phyloP scores from a whole-genome alignment of 1,139 yeast species.

The Kluyveromyces sp. region DNA sequence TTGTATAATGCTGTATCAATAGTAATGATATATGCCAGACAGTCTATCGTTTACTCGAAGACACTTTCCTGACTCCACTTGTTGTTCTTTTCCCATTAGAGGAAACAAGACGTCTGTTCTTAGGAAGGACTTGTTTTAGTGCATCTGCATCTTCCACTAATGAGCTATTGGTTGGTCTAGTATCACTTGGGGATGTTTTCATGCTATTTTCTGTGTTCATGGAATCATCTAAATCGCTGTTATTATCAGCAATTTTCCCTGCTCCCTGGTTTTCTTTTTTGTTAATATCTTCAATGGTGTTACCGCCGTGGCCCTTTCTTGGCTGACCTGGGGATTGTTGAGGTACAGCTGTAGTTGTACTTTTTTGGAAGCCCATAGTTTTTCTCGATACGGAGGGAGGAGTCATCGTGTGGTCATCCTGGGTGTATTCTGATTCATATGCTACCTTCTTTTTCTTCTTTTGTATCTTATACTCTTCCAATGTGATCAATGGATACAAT shows the following conservation, averaged over 20 bases:
- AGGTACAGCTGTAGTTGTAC: slow-evolving; percentile 58
- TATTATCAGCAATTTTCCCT: slow-evolving; percentile 5
- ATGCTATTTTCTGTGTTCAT: slow-evolving; percentile 8
- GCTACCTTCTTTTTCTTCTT: slow-evolving; percentile 21
- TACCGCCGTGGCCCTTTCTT: slow-evolving; percentile 51
- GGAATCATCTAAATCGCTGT: slow-evolving; percentile 1
- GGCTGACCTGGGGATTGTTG: slow-evolving; percentile 96
- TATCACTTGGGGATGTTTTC: slow-evolving; percentile 9
- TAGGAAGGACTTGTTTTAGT: slow-evolving; percentile 25
- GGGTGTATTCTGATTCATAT: slow-evolving; percentile 10
- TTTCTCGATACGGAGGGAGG: slow-evolving; percentile 21
- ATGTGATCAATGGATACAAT: slow-evolving; percentile 57
- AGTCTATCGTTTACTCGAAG: slow-evolving; percentile 25
- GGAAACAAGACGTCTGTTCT: slow-evolving; percentile 24
- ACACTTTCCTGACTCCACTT: slow-evolving; percentile 27
- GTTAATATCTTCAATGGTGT: slow-evolving; percentile 27
- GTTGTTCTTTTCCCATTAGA: slow-evolving; percentile 20
- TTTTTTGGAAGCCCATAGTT: slow-evolving; percentile 35
- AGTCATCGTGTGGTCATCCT: slow-evolving; percentile 23
- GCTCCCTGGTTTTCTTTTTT: slow-evolving; percentile 8
- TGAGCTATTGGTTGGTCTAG: slow-evolving; percentile 7
- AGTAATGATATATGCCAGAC: background rate
- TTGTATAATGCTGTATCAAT: background rate
- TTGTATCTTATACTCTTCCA: slow-evolving; percentile 41
- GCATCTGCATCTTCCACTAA: slow-evolving; percentile 10